A percentile compares a stretch with the other conserved stretches of the same genome.
phyloP scores from a whole-genome alignment of 139 green algal genomes.

The Nannochloris sp. region DNA sequence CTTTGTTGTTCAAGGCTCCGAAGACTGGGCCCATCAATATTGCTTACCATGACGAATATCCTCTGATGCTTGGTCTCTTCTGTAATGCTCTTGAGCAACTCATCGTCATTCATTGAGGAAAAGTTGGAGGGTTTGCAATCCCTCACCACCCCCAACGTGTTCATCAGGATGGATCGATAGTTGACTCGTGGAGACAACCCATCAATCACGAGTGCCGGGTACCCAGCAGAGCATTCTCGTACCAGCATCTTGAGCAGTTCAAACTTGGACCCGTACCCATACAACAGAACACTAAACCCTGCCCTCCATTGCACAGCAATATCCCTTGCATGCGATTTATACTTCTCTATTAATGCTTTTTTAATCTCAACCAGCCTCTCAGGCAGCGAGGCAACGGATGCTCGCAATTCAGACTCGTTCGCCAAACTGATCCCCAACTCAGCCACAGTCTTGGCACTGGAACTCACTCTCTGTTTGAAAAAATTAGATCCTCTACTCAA shows the following conservation, averaged over 20 bases:
- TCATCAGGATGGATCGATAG: slow-evolving; percentile 33
- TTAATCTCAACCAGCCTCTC: slow-evolving; percentile 14
- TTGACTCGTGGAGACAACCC: slow-evolving; percentile 40
- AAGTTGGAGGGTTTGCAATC: background rate
- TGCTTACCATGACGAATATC: slow-evolving; percentile 63
- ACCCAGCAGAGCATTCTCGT: background rate
- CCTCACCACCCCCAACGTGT: slow-evolving; percentile 7
- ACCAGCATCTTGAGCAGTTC: slow-evolving; percentile 62
- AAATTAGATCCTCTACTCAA: no score
- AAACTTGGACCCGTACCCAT: slow-evolving; percentile 76
- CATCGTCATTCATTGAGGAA: background rate
- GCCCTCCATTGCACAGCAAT: slow-evolving; percentile 7
- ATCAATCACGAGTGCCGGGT: slow-evolving; percentile 2
- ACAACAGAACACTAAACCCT: slow-evolving; percentile 69
- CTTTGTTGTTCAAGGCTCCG: slow-evolving; percentile 40
- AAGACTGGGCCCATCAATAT: slow-evolving; percentile 78
- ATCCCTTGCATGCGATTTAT: slow-evolving; percentile 1
- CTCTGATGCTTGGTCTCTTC: slow-evolving; percentile 8
- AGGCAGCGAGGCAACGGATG: slow-evolving; percentile 4
- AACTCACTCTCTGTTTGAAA: background rate
- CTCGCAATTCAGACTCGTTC: slow-evolving; percentile 7
- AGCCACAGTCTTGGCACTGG: background rate
- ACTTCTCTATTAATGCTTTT: slow-evolving; percentile 1
- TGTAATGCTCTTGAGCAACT: slow-evolving; percentile 25
- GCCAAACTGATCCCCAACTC: slow-evolving; percentile 4